Evolutionary conservation across 2,329 filamentous ascomycete species (phyloP), one percentile per base, ranked within the genome.

Genomic region (Venturia oleaginea): DNA sequence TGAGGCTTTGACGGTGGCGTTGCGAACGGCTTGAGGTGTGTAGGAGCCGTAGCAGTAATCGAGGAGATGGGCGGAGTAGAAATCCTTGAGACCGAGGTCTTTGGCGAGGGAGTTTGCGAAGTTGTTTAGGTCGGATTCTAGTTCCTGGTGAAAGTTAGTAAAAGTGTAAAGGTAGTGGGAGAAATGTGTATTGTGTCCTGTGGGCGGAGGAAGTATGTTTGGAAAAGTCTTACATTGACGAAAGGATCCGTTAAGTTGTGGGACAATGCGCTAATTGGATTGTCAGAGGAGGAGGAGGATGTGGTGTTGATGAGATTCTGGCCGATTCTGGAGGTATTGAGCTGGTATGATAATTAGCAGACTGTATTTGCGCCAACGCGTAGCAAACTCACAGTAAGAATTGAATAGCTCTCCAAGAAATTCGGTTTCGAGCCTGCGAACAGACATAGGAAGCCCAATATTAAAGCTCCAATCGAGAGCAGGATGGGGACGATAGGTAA

Each of bases 31-130:
- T 59, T 66, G 62, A 19, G 79, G 78, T 1, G 72, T 74, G 73
- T 79, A 81, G 68, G 75, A 75, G 64, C 80, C 80, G 66, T 75
- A 78, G 74, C 86, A 88, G 75, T 83, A 84, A 71, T 83, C 79
- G 74, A 86, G 80, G 64, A 87, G 70, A 71, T 88, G 84, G 19
- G 82, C 77, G 24, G 79, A 81, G 75, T 87, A 87, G 73, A 83
- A 88, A 72, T 86, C 81, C 48, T 83, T 77, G 42, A 86, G 76
- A 43, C 83, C 81, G 19, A 86, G 73, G 22, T 76, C 72, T 57
- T 77, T 71, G 24, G 80, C 78, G 32, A 83, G 71, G 59, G 76
- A 73, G 69, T 73, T 74, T 43, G 77, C 68, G 2, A 75, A 68
- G 60, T 71, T 71, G 64, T 80, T 72, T 54, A 76, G 65, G n/a